phyloP scores from a whole-genome alignment of 192 early-diverging fungal species.

The Backusella circina region DNA sequence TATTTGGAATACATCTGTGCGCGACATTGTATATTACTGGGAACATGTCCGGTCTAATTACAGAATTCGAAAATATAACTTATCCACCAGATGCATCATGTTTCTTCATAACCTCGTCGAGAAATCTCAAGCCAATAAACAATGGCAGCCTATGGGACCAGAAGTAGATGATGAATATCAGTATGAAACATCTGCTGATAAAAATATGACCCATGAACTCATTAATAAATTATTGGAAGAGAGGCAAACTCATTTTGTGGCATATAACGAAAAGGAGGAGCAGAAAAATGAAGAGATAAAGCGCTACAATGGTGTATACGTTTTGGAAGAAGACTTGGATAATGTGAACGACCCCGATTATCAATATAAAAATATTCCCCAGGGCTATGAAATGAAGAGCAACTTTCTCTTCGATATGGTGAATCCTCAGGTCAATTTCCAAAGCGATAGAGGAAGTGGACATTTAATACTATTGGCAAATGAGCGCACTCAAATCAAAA shows the following conservation, averaged over 20 bases:
- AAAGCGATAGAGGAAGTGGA: conserved; percentile 42
- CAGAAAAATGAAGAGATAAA: conserved; percentile 1
- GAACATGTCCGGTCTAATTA: conserved; percentile 61
- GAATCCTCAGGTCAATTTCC: conserved; percentile 69
- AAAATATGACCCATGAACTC: conserved; percentile 34
- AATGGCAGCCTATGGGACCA: not conserved
- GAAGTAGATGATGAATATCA: not conserved
- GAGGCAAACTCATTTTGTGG: conserved; percentile 32
- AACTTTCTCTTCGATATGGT: conserved; percentile 56
- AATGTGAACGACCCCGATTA: conserved; percentile 37
- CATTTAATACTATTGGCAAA: conserved; percentile 51
- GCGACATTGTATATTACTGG: conserved; percentile 74
- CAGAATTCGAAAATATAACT: conserved; percentile 67
- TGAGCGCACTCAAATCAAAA: conserved; percentile 55
- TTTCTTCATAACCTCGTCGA: conserved; percentile 61
- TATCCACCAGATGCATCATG: conserved; percentile 72
- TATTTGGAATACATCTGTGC: conserved; percentile 80
- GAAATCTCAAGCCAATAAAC: not conserved
- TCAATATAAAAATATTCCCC: conserved; percentile 49
- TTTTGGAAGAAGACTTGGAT: not conserved
- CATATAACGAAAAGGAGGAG: conserved; percentile 36
- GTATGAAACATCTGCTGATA: not conserved
- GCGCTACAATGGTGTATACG: not conserved
- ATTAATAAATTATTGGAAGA: conserved; percentile 43
- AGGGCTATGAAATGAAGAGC: conserved; percentile 45